Percentiles rank a stretch among this genome's conserved stretches.
Evolutionary conservation across 108 stramenopile species (phyloP).

Genomic region (Ochromonas danica): DNA sequence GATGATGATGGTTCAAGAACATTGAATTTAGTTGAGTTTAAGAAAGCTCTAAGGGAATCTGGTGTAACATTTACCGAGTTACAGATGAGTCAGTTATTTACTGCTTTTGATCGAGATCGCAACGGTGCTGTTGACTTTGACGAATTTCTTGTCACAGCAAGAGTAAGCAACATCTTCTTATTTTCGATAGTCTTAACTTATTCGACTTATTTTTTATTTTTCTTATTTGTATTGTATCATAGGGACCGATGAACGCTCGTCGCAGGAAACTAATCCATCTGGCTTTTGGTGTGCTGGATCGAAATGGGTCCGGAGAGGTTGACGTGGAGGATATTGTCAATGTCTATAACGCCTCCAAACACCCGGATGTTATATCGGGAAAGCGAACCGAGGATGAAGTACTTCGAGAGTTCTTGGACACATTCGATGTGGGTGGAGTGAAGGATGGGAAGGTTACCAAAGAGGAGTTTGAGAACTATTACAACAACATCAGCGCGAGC

Average conservation of each 20-base stretch:
- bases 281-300: slow-evolving; percentile 14
- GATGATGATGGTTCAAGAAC: slow-evolving; percentile 49
- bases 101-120: slow-evolving; percentile 24
- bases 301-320: background rate
- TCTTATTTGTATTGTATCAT: background rate
- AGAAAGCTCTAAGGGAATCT: slow-evolving; percentile 53
- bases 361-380: slow-evolving; percentile 25
- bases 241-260: background rate
- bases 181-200: background rate
- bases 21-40: slow-evolving; percentile 55
- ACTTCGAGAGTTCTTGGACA: slow-evolving; percentile 29
- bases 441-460: slow-evolving; percentile 31
- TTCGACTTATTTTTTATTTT: background rate
- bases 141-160: slow-evolving; percentile 17
- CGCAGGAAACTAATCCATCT: background rate
- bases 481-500: slow-evolving; percentile 7
- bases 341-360: slow-evolving; percentile 25
- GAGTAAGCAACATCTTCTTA: slow-evolving; percentile 27
- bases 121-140: slow-evolving; percentile 32
- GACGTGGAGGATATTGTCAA: slow-evolving; percentile 26
- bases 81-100: slow-evolving; percentile 25
- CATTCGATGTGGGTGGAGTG: slow-evolving; percentile 34
- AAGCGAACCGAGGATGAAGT: slow-evolving; percentile 27
- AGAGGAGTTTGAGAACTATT: slow-evolving; percentile 31
- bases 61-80: slow-evolving; percentile 39